These are phyloP conservation scores for Petunia hybrid DNA, from an alignment of 305 asterid genomes.

Conservation along the genomic window DNA sequence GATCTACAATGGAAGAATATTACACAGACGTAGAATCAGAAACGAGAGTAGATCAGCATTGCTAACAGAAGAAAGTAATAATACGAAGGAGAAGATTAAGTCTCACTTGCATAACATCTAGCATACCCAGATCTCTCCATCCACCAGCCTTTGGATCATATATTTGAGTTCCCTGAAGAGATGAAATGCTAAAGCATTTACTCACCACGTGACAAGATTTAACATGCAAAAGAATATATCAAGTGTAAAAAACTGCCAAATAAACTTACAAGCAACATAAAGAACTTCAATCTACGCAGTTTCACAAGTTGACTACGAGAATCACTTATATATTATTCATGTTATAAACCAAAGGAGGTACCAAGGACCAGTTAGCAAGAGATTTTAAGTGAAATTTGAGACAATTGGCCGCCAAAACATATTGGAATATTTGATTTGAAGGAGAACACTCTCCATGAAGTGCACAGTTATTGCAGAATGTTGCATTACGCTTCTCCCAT, in stretches of 20 bases:
- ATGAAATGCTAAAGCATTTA: conserved; percentile 43
- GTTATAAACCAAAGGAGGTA: conserved; percentile 19
- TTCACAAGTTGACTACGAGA: conserved; percentile 13
- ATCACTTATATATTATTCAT: conserved; percentile 11
- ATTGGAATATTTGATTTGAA: conserved; percentile 18
- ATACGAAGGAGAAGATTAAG: conserved; percentile 31
- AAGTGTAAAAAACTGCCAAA: conserved; percentile 14
- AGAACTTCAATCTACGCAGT: neutral
- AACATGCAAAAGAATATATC: conserved; percentile 16
- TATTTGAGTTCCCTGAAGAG: conserved; percentile 91
- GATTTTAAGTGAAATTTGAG: conserved; percentile 22
- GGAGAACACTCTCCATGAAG: conserved; percentile 23
- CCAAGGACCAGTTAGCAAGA: conserved; percentile 29
- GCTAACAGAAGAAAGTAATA: conserved; percentile 27
- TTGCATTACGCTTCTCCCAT: conserved; percentile 21
- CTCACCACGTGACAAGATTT: conserved; percentile 31
- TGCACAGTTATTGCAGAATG: conserved; percentile 23
- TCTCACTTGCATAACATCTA: conserved; percentile 97
- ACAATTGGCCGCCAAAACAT: neutral
- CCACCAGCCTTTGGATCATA: conserved; percentile 99
- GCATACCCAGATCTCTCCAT: conserved; percentile 99
- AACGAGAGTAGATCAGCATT: conserved; percentile 24
- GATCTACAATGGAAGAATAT: conserved; percentile 61
- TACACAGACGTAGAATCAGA: conserved; percentile 32
- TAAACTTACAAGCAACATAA: conserved; percentile 13